Evolutionary conservation across 163 green algal genomes (phyloP), one percentile per base, ranked within the genome.

Genomic region (Scenedesmus sp.): DNA sequence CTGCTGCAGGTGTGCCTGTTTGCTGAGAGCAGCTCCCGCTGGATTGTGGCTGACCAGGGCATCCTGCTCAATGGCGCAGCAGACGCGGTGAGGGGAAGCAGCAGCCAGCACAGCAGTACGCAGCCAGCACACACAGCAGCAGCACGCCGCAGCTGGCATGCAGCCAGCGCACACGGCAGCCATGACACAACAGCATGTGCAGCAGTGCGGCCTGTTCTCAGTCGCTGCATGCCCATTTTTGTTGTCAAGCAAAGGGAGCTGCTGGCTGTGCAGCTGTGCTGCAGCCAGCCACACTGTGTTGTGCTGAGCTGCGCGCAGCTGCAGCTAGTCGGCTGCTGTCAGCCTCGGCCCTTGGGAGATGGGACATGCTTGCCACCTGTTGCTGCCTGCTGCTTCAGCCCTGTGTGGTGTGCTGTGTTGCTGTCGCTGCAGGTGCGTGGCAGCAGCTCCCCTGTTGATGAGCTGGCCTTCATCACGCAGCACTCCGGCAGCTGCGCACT

Each of bases 41-140:
- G 98, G 98, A 93, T 99, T 46, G 92, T 99, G 34, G 97, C 97
- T 0, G 98, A 99, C 91, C 97, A 99, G 93, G 97, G 85, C 5
- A 89, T 98, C 62, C 97, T 97, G 93, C 92, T 96, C 86, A 91
- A 89, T 26, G 97, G 96, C 2, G 96, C 93, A 0, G 94, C 94
- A 4, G 95, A 97, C 91, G 97, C 95, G 82, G 96, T 97, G 87
- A 59, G 92, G 2, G 1, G 6, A 0, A n/a, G 77, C 23, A 59
- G 77, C 26, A 18, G 77, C 1, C 7, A 6, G 9, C 1, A 23
- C 85, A 83, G 85, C 62, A 82, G 62, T 34, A 66, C 54, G 34
- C 18, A 46, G 0, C 34, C 64, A 73, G 64, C 12, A 20, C 10
- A 18, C 9, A 8, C 70, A 79, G 70, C 66, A 76, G 66, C 66